Base-by-base conservation (phyloP, 768 basidiomycete genomes). In the Boletus fagicola region DNA sequence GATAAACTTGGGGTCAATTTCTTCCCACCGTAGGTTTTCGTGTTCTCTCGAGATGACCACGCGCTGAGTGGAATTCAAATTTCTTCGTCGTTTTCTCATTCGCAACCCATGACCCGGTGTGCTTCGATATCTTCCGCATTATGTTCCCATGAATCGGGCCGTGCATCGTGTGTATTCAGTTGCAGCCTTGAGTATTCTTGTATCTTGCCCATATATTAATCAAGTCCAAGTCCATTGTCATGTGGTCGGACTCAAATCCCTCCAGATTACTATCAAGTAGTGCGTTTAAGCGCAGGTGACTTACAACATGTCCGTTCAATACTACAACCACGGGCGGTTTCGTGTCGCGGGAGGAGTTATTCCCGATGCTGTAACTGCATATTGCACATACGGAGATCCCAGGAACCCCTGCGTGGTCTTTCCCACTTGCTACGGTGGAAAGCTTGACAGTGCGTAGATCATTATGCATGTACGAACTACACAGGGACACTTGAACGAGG, bases 311-410 rank as follows among this genome's bases (percentile, higher is more conserved):
- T 62, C 66, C 33, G 80, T 76, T 2, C 75, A 80, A 57, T 78
- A 76, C 65, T 77, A 83, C 59, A 78, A 77, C 60, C 83, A 84
- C 52, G 83, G 83, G 8, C 78, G 82, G 24, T 79, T 84, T 63
- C 72, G 65, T 18, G 77, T 83, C 38, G 67, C 77, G 53, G 83
- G 83, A 10, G 83, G 83, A 13, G 69, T 80, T 4, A 66, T 85
- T 20, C 82, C 83, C 4, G 76, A 83, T 55, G 83, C 83, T 7
- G 63, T 83, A 26, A 85, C 83, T n/a, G 83, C 83, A 20, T 84
- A 81, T 62, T 73, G 80, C 50, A 83, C 82, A 0, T 83, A 82
- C 58, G 83, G 83, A 16, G 68, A 81, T 60, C 74, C 77, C 2
- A 64, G 66, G 18, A 84, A 82, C 47, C 83, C 83, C 4, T 84